phyloP scores from a whole-genome alignment of 73 alveolate genomes.

The Tetrahymena elliotti region DNA sequence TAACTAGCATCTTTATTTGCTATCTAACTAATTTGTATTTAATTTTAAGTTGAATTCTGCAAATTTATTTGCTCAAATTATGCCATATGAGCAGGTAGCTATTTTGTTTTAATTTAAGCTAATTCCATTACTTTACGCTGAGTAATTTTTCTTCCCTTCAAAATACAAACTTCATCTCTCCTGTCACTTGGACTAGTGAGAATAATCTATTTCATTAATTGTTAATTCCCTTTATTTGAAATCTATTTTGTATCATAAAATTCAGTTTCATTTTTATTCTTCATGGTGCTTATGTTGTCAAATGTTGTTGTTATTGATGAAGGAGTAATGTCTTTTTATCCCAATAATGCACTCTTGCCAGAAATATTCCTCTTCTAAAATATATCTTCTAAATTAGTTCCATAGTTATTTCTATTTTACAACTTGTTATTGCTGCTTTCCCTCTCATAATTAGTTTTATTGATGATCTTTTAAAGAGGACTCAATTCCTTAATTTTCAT shows the following conservation, averaged over 20 bases:
- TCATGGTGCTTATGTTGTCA: background rate
- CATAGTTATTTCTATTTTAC: background rate
- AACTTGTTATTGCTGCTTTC: background rate
- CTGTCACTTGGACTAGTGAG: background rate
- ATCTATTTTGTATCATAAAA: background rate
- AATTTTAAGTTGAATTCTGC: background rate
- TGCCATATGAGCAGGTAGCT: background rate
- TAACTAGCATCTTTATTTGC: background rate
- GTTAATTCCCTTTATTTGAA: background rate
- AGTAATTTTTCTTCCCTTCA: background rate
- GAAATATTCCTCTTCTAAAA: background rate
- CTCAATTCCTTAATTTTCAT: background rate
- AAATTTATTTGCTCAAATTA: background rate
- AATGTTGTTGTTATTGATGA: background rate
- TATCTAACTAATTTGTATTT: no score
- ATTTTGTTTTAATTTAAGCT: background rate
- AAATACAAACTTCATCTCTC: background rate
- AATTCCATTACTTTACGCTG: background rate
- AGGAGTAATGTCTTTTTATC: background rate
- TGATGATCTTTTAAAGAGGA: background rate
- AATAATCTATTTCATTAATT: background rate
- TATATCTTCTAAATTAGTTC: background rate
- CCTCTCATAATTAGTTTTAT: background rate
- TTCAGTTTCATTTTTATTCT: background rate
- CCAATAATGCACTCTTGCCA: background rate